Evolutionary conservation across 805 yeast genomes (phyloP).

Genomic region (Wickerhamiella vanderwaltii): DNA sequence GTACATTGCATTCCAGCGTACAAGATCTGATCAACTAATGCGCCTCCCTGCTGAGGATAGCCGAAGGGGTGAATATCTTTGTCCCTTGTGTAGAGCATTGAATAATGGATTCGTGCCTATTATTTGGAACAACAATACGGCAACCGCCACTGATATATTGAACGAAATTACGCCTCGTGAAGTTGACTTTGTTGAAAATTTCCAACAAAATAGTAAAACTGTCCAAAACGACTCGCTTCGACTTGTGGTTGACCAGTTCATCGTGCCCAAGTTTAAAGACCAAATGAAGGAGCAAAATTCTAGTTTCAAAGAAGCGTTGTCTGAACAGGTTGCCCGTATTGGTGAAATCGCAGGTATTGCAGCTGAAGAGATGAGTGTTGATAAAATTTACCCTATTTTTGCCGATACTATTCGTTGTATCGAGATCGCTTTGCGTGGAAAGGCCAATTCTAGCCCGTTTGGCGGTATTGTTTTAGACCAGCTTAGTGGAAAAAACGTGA

Average conservation of each 20-base stretch:
- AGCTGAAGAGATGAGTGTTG: conserved; percentile 1
- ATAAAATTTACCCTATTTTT: neutral
- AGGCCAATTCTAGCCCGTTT: conserved; percentile 17
- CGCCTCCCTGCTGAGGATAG: conserved; percentile 68
- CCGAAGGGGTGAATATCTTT: conserved; percentile 60
- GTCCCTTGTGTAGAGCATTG: conserved; percentile 84
- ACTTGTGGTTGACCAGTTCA: neutral
- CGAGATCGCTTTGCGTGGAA: conserved; percentile 20
- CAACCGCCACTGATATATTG: neutral
- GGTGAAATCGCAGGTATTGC: conserved; percentile 4
- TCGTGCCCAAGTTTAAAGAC: neutral
- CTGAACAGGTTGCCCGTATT: conserved; percentile 15
- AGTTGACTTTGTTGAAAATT: neutral
- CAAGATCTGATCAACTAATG: conserved; percentile 27
- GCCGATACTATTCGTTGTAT: conserved; percentile 2
- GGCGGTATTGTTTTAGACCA: conserved; percentile 42
- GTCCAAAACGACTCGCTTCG: neutral
- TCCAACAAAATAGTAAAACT: neutral
- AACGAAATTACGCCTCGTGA: neutral
- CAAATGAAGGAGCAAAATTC: neutral
- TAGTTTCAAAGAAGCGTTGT: neutral
- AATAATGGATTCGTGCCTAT: conserved; percentile 77
- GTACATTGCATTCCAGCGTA: conserved; percentile 33
- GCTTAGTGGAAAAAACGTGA: conserved; percentile 16
- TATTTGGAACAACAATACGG: conserved; percentile 40